Evolutionary conservation across 2,329 filamentous ascomycete genomes (phyloP).

Genomic region (Fusarium chlamydosporum): DNA sequence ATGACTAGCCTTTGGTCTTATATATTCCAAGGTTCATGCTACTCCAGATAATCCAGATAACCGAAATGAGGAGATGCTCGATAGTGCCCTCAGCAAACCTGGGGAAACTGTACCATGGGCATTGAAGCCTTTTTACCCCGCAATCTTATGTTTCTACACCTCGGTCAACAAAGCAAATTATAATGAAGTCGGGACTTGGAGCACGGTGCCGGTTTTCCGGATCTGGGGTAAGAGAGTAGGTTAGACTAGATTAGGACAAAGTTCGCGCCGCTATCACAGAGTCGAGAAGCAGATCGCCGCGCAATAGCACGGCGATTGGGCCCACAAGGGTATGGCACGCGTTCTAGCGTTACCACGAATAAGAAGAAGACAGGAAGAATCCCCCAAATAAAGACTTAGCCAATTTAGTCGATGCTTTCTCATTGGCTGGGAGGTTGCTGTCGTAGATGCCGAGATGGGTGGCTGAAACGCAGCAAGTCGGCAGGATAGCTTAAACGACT

Average conservation of each 20-base stretch:
- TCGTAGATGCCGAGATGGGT: not conserved
- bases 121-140: not conserved
- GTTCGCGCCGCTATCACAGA: not conserved
- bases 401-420: no score
- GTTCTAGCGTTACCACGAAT: not conserved
- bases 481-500: not conserved
- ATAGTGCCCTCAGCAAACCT: not conserved
- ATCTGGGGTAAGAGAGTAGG: not conserved
- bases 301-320: not conserved
- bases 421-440: not conserved
- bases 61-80: not conserved
- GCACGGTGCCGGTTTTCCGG: not conserved
- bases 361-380: no score
- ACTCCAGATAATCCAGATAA: not conserved
- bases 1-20: not conserved
- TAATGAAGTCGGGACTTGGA: not conserved
- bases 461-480: not conserved
- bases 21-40: not conserved
- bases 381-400: no score
- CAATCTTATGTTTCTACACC: not conserved
- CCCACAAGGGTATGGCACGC: not conserved
- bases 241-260: not conserved
- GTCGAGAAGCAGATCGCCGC: not conserved
- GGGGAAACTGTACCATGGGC: not conserved
- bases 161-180: not conserved